Evolutionary conservation across 805 yeast genomes (phyloP).

Genomic region (Hanseniaspora opuntiae): DNA sequence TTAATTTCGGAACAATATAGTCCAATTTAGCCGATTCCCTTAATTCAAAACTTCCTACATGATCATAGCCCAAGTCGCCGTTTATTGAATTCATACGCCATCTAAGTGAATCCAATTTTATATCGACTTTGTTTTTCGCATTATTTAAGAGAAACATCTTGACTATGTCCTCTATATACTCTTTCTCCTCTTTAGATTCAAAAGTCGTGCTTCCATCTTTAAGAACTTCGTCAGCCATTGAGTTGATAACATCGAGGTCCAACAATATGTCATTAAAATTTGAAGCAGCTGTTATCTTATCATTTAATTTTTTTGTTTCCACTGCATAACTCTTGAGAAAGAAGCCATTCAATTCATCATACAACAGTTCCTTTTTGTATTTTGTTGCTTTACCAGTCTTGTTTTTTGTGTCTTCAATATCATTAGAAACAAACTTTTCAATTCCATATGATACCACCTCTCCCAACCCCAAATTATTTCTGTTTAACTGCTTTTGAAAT

Average conservation of each 20-base stretch:
- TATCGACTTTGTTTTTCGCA: background rate
- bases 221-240: background rate
- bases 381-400: background rate
- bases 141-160: background rate
- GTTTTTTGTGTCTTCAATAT: background rate
- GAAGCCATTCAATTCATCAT: background rate
- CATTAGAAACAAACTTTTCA: background rate
- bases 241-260: conserved; percentile 1
- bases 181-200: background rate
- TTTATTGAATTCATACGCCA: background rate
- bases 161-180: background rate
- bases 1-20: too few relatives aligned
- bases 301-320: background rate
- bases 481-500: background rate
- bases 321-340: background rate
- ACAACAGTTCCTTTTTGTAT: background rate
- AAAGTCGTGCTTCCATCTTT: background rate
- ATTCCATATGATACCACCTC: background rate
- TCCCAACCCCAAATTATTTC: background rate
- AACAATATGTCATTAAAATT: background rate
- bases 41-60: too few relatives aligned
- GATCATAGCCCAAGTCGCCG: background rate
- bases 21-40: too few relatives aligned
- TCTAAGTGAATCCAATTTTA: background rate
- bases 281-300: background rate